phyloP scores from a whole-genome alignment of 2,329 filamentous ascomycete genomes.

The Fusarium pininemorale region DNA sequence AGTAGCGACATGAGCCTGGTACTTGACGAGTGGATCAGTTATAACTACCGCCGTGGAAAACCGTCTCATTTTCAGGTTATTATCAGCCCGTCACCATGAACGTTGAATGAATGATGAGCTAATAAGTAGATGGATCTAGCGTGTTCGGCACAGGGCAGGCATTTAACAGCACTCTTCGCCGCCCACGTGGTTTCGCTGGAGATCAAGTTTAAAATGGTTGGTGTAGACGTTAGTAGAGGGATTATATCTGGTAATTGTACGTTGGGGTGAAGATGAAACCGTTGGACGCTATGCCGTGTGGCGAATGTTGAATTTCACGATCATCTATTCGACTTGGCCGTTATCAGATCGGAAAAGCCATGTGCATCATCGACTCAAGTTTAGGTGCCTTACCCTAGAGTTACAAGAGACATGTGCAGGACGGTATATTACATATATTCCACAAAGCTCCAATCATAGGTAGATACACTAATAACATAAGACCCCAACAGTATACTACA shows the following conservation, averaged over 20 bases:
- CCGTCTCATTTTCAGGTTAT: constrained; percentile 41
- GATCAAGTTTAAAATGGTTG: neutral
- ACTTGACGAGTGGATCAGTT: constrained; percentile 80
- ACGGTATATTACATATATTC: neutral
- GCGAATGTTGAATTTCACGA: constrained; percentile 1
- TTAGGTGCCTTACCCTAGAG: neutral
- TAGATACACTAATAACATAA: neutral
- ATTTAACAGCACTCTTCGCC: neutral
- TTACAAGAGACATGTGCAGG: neutral
- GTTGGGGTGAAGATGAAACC: neutral
- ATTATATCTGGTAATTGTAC: neutral
- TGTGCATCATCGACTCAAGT: constrained; percentile 27
- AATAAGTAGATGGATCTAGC: neutral
- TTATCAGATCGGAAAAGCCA: constrained; percentile 29
- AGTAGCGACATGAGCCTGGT: constrained; percentile 74
- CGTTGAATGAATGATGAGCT: constrained; percentile 4
- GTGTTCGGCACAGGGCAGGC: constrained; percentile 3
- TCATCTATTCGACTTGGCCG: neutral
- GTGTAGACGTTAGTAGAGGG: neutral
- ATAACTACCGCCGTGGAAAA: constrained; percentile 64
- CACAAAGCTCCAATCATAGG: neutral
- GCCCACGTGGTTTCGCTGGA: neutral
- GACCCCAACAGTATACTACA: neutral
- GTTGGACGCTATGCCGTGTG: neutral
- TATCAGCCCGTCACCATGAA: neutral